Percentiles rank a stretch among this genome's conserved stretches.
phyloP scores from a whole-genome alignment of 176 grass and related monocot genomes.

The Rhynchospora breviuscula region DNA sequence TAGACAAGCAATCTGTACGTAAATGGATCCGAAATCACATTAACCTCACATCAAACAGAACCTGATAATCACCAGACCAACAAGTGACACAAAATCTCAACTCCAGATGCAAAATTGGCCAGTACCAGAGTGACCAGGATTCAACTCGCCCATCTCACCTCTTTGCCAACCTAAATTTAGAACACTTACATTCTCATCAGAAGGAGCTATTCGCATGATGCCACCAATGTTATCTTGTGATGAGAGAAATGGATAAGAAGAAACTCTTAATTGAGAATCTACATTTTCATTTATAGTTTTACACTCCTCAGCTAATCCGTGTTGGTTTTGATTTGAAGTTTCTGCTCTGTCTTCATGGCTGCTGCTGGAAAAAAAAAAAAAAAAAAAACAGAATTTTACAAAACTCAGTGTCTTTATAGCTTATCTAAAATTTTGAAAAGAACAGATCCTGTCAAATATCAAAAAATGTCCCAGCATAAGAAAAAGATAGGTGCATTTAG shows the following conservation, averaged over 20 bases:
- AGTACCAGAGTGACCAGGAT: background rate
- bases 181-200: slow-evolving; percentile 50
- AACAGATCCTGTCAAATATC: background rate
- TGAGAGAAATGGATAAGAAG: slow-evolving; percentile 34
- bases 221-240: slow-evolving; percentile 36
- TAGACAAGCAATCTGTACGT: background rate
- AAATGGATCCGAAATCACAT: background rate
- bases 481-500: background rate
- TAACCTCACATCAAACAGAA: background rate
- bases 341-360: slow-evolving; percentile 36
- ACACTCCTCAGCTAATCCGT: slow-evolving; percentile 21
- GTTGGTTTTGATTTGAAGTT: background rate
- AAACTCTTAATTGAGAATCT: slow-evolving; percentile 25
- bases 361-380: slow-evolving; percentile 25
- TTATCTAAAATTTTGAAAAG: slow-evolving; percentile 5
- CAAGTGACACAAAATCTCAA: background rate
- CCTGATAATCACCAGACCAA: background rate
- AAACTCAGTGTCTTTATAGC: background rate
- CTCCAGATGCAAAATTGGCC: slow-evolving; percentile 7
- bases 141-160: background rate
- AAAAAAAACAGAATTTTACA: background rate
- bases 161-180: background rate
- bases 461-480: background rate
- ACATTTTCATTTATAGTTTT: slow-evolving; percentile 22
- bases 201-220: slow-evolving; percentile 60